Evolutionary conservation across 2,329 filamentous ascomycete species (phyloP), one percentile per base, ranked within the genome.

Genomic region (Fusarium goolgardi): DNA sequence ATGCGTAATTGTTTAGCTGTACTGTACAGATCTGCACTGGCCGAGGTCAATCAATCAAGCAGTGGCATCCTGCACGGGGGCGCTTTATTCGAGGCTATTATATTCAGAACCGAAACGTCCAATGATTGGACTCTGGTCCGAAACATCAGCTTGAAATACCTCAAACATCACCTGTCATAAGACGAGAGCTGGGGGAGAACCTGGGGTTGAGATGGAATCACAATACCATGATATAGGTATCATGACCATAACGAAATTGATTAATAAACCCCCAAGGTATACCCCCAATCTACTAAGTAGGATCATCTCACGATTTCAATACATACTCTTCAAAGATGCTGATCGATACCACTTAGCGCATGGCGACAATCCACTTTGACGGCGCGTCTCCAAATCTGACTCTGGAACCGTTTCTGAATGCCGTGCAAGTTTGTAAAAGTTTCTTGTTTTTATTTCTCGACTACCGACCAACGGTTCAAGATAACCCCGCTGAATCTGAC

Each of bases 61-160:
- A 69, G 67, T 70, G 21, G 49, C 47, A 69, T 70, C 54, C 58
- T 55, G 62, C 44, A 69, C 66, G 66, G 60, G 66, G 66, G 55
- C 51, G 53, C 34, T 45, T 12, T 31, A 50, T 55, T 39, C 35
- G 52, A 52, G 59, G 61, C 62, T 43, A 46, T 44, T 46, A 63
- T 62, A 58, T 58, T 45, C 31, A 47, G 46, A 46, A n/a, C 35
- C 59, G 47, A 51, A 44, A 61, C 55, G 41, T 44, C 40, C 63
- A 67, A 47, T 55, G 44, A 46, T 39, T 37, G 34, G 39, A 58
- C 37, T 67, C 41, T 44, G 43, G 23, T 32, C 51, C 53, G 41
- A 59, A 47, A 53, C 37, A 65, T 60, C 32, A 45, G 54, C 47
- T 52, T 23, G 49, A 52, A 50, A 45, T 46, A 31, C 44, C 49